Conservation (phyloP, 371 early-diverging fungal genomes). For the Entomophthora muscae region DNA sequence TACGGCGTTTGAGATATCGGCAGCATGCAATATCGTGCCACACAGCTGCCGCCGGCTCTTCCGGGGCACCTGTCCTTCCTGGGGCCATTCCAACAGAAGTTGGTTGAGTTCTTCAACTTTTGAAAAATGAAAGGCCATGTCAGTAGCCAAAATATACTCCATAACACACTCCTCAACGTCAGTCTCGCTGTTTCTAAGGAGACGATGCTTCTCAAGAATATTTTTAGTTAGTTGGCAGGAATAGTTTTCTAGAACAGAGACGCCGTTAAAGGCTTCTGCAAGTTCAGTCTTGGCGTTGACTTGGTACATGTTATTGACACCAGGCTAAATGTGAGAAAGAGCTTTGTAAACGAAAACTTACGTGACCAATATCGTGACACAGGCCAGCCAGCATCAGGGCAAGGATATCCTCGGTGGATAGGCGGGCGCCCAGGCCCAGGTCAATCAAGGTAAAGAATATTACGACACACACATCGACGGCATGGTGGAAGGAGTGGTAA, state of each 20-base stretch:
- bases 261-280: constrained; percentile 43
- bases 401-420: constrained; percentile 48
- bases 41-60: constrained; percentile 32
- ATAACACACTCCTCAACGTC: constrained; percentile 18
- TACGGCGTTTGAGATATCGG: constrained; percentile 75
- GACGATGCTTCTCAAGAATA: constrained; percentile 41
- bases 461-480: constrained; percentile 68
- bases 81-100: background rate
- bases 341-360: constrained; percentile 22
- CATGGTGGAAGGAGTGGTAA: constrained; percentile 80
- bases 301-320: constrained; percentile 75
- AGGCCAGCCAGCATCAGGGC: constrained; percentile 61
- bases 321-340: constrained; percentile 38
- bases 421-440: constrained; percentile 33
- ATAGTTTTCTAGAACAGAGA: constrained; percentile 70
- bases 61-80: background rate
- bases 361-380: constrained; percentile 82
- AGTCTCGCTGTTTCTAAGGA: constrained; percentile 25
- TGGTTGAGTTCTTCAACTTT: constrained; percentile 38
- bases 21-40: constrained; percentile 59
- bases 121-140: constrained; percentile 77
- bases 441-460: constrained; percentile 50
- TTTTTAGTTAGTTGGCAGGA: constrained; percentile 55
- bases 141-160: constrained; percentile 57
- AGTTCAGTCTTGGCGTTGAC: constrained; percentile 64